Conservation (phyloP, 2,329 filamentous ascomycete genomes). For the Cladophialophora yegresii region DNA sequence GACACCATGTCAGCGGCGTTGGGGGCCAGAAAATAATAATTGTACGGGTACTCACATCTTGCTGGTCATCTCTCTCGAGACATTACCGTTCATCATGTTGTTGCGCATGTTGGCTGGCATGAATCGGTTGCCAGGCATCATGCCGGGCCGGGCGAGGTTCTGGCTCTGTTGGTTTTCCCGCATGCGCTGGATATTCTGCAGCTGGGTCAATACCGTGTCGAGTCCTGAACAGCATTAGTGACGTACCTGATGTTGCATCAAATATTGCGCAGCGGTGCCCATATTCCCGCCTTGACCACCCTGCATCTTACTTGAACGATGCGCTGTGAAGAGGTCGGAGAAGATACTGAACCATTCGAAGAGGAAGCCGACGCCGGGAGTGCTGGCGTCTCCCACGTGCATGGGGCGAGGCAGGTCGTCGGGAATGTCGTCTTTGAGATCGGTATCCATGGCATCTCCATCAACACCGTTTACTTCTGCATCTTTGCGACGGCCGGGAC, state of each 20-base stretch:
- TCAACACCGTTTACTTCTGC: slow-evolving; percentile 72
- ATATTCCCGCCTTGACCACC: slow-evolving; percentile 41
- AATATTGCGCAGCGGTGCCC: slow-evolving; percentile 66
- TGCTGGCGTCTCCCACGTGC: slow-evolving; percentile 63
- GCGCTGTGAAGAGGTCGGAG: slow-evolving; percentile 90
- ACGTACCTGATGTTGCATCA: slow-evolving; percentile 78
- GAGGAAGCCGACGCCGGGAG: slow-evolving; percentile 67
- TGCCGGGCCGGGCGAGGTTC: slow-evolving; percentile 65
- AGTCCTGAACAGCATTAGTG: slow-evolving; percentile 19
- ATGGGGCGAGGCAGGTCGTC: slow-evolving; percentile 70
- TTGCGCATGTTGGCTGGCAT: slow-evolving; percentile 55
- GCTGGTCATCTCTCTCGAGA: slow-evolving; percentile 28
- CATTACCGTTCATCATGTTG: slow-evolving; percentile 34
- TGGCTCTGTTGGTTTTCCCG: slow-evolving; percentile 76
- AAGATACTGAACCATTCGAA: slow-evolving; percentile 97
- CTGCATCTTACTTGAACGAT: slow-evolving; percentile 66
- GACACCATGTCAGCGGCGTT: slow-evolving; percentile 1
- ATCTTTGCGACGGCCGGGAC: slow-evolving; percentile 66
- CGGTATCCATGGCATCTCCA: slow-evolving; percentile 78
- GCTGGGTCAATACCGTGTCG: slow-evolving; percentile 20
- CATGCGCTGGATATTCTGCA: slow-evolving; percentile 47
- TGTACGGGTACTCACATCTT: slow-evolving; percentile 30
- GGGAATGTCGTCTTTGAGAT: slow-evolving; percentile 76
- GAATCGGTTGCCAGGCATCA: slow-evolving; percentile 59
- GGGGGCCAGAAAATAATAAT: background rate